Base-by-base conservation (phyloP, 345 rosid species). In the Raphanus sativus region DNA sequence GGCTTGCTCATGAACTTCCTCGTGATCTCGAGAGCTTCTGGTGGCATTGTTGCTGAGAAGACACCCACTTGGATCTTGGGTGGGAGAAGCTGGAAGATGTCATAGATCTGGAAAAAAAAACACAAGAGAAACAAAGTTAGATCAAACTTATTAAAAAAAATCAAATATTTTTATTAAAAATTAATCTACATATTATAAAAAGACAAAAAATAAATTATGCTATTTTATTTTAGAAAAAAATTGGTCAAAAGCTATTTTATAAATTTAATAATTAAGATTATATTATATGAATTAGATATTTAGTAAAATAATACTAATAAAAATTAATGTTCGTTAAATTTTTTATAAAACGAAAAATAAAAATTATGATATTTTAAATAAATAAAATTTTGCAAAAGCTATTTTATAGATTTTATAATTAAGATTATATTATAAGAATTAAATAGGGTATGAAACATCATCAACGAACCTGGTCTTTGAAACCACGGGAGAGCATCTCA, bases 1-100 rank as follows among this genome's bases (percentile, higher is more conserved):
- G 59, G 59, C 59, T 52, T 52, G 59, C 59, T 52, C 59, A 52
- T 52, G 59, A 52, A 52, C 59, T 52, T 52, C 59, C 59, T 52
- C 21, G 59, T 52, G 59, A 52, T 52, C 59, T 52, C 59, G 24
- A 52, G 59, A 6, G 59, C 59, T 8, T 52, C 59, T 4, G 59
- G 59, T 7, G 59, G 59, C 59, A 52, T 52, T 8, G 59, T 52
- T 8, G 59, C 59, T 2, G 59, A 52, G 59, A 52, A 52, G 25
- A 52, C 59, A 17, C 59, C n/a, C 1, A 52, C 59, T 16, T 52
- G 59, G 10, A 52, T 52, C 24, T 52, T 52, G 7, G 59, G 59
- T 52, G 59, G 59, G 59, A 52, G 59, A 16, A 52, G 59, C 59
- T 52, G 59, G 59, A 52, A 52, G 3, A 52, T 52, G 59, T 52